Base-by-base conservation (phyloP, 2,329 filamentous ascomycete species). In the Neofusicoccum umdonicola region DNA sequence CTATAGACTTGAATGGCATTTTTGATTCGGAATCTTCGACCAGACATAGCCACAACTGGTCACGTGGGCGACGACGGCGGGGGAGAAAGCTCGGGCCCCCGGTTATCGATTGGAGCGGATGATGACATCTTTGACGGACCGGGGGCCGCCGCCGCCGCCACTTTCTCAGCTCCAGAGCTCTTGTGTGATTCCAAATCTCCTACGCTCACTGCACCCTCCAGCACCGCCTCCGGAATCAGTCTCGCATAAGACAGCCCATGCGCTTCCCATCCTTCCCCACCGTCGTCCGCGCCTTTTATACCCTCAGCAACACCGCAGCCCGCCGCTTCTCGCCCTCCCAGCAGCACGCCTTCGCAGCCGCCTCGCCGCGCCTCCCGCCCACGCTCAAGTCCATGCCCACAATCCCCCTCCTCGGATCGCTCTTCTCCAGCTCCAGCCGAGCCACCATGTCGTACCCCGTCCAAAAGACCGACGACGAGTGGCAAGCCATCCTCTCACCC, bases 401-500 rank as follows among this genome's bases (percentile, higher is more conserved):
- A 1, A 89, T 96, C 72, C 90, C 93, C 1, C 91, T 97, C 70
- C 73, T 97, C 42, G 84, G 90, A 70, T 87, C 89, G 64, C 80
- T 97, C 1, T 96, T 97, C 72, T 84, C 88, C 63, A 88, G 85
- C 60, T 82, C 79, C 47, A 19, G 27, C 34, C 13, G 44, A 8
- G 81, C 83, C 27, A 78, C 81, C 64, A 74, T 70, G 45, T 73
- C 69, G 74, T 93, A 90, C 71, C 92, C 95, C n/a, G 87, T 95
- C 61, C 81, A 95, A 76, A 91, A 93, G 78, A 86, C 82, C 44
- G 85, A 93, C 22, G 87, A 91, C 64, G 93, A 98, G 80, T 99
- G 95, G 95, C 90, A 88, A 69, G 91, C 94, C 8, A 86, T 97
- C 65, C 82, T 99, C 62, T 93, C 83, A 64, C 86, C 85, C 73